Conservation (phyloP, 78 protist genomes). For the Cavenderia fasciculata region DNA sequence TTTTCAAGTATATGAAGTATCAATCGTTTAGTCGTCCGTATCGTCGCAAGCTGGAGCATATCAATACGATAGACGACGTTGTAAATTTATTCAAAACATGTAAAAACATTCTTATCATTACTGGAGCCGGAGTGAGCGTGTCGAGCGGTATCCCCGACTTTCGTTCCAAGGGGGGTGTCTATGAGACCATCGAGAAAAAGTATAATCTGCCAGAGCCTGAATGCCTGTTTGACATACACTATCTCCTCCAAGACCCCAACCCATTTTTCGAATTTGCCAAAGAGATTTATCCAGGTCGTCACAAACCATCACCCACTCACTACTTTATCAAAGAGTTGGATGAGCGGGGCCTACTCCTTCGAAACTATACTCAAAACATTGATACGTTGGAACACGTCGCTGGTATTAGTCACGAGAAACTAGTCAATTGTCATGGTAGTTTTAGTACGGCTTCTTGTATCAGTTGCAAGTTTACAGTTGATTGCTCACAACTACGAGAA, state of each 20-base stretch:
- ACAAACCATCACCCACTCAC: slow-evolving; percentile 91
- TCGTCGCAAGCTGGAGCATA: slow-evolving; percentile 26
- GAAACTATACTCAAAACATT: slow-evolving; percentile 96
- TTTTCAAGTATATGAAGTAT: too few relatives aligned
- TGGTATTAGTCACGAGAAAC: slow-evolving; percentile 52
- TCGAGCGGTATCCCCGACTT: slow-evolving; percentile 94
- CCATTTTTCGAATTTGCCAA: slow-evolving; percentile 91
- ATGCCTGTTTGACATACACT: slow-evolving; percentile 83
- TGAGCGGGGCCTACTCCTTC: slow-evolving; percentile 78
- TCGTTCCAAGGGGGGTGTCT: slow-evolving; percentile 90
- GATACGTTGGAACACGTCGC: slow-evolving; percentile 92
- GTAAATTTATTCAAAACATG: slow-evolving; percentile 21
- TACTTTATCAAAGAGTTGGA: slow-evolving; percentile 84
- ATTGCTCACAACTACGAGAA: slow-evolving; percentile 13
- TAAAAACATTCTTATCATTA: slow-evolving; percentile 75
- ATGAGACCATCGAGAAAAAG: slow-evolving; percentile 87
- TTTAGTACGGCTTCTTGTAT: slow-evolving; percentile 80
- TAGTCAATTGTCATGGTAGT: slow-evolving; percentile 93
- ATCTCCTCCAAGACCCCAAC: slow-evolving; percentile 54
- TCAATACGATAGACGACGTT: slow-evolving; percentile 50
- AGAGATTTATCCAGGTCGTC: slow-evolving; percentile 88
- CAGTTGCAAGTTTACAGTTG: slow-evolving; percentile 12
- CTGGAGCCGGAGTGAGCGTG: slow-evolving; percentile 81
- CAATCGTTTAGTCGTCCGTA: slow-evolving; percentile 13
- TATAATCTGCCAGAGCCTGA: slow-evolving; percentile 91